Evolutionary conservation across 257 asterid genomes (phyloP), one percentile per base, ranked within the genome.

Genomic region (Solanum ahanhuiri): DNA sequence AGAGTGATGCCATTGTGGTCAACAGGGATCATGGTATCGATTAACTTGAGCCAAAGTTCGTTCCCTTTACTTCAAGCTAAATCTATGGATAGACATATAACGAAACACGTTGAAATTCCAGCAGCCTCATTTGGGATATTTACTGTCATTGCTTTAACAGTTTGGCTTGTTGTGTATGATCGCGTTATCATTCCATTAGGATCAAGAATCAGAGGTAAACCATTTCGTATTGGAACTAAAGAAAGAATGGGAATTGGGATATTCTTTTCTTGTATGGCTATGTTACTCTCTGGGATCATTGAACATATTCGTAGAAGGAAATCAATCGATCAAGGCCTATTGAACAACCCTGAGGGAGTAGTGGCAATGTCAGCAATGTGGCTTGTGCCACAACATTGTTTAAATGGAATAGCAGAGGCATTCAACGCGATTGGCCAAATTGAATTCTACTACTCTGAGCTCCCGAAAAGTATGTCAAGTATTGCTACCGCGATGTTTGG

Each of bases 1-100:
- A 90, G 89, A 90, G 93, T 93, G 14, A 72, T 93, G 77, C 98
- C 96, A 10, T 4, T 94, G 17, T 94, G 98, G 98, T 94, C 98
- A 0, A 91, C 98, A 0, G 98, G 96, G 69, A 91, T 94, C 82
- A 91, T 94, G 91, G 33, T 92, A 15, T 88, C 94, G 6, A 84
- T 94, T 54, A 94, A 92, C 91, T 76, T 90, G 23, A 89, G 94
- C 90, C 98, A 31, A 35, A 88, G 70, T 64, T 54, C 96, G 5
- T 91, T 91, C 45, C 93, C 93, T 12, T 9, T 90, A n/a, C 89
- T 94, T 73, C 98, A 92, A 88, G 98, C 98, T 34, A 91, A 73
- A 73, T 89, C 96, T 11, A 93, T 94, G 96, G 84, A 93, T 28
- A 86, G 98, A 58, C 96, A 92, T 63, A 35, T 94, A 67, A 85